These are phyloP conservation scores for Wickerhamiella spandovensis DNA, from an alignment of 805 yeast genomes.

Conservation along the genomic window DNA sequence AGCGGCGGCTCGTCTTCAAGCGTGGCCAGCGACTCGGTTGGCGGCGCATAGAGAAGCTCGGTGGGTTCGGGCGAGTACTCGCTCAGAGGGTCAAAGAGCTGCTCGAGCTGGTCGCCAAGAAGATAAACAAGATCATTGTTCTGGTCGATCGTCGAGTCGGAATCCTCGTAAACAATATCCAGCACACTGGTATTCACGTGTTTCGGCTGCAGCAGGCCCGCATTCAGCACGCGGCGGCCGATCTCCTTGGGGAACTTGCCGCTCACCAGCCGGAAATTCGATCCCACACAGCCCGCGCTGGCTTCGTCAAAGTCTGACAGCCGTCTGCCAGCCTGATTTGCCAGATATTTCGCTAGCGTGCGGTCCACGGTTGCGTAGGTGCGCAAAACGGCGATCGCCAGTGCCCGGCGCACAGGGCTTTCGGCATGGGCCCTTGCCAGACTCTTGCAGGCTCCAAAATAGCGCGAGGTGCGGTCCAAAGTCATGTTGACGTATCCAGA, in stretches of 20 bases:
- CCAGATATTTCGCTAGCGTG: constrained; percentile 1
- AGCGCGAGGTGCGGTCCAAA: constrained; percentile 46
- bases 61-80: constrained; percentile 89
- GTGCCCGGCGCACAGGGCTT: constrained; percentile 54
- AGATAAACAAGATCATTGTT: constrained; percentile 67
- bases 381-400: constrained; percentile 62
- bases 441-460: constrained; percentile 68
- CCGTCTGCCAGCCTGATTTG: constrained; percentile 2
- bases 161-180: constrained; percentile 62
- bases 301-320: constrained; percentile 46
- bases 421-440: constrained; percentile 34
- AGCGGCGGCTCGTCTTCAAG: constrained; percentile 24
- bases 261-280: constrained; percentile 42
- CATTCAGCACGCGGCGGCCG: constrained; percentile 41
- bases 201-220: constrained; percentile 45
- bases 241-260: constrained; percentile 40
- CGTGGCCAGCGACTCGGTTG: constrained; percentile 23
- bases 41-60: constrained; percentile 55
- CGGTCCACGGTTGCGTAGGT: constrained; percentile 47
- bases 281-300: constrained; percentile 68
- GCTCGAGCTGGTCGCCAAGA: constrained; percentile 77
- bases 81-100: constrained; percentile 73
- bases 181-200: constrained; percentile 39
- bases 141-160: constrained; percentile 37
- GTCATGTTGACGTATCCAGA: constrained; percentile 46